Evolutionary conservation across 202 grass and related monocot species (phyloP).

Genomic region (Hordeum pubiflorum): DNA sequence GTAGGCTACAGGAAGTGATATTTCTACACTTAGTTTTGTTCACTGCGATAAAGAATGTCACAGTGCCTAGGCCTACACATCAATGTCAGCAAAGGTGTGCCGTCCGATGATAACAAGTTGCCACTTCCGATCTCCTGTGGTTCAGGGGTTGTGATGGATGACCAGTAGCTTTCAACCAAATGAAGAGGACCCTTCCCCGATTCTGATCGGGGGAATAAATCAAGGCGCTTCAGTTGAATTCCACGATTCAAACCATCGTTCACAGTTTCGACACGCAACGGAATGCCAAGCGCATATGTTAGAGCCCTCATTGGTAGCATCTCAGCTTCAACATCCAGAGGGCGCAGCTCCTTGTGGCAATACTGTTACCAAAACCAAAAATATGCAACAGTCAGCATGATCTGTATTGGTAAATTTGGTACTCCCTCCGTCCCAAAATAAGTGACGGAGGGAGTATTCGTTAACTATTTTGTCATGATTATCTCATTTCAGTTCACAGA

Average conservation of each 20-base stretch:
- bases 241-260: not conserved
- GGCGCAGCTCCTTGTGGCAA: not conserved
- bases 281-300: constrained; percentile 20
- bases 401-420: not conserved
- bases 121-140: not conserved
- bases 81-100: constrained; percentile 11
- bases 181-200: not conserved
- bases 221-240: not conserved
- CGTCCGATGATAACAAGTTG: not conserved
- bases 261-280: not conserved
- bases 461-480: not conserved
- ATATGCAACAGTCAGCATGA: not conserved
- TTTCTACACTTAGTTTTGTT: not conserved
- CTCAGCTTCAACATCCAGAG: not conserved
- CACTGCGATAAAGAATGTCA: constrained; percentile 13
- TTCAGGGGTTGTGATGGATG: not conserved
- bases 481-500: not conserved
- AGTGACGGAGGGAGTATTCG: too few relatives aligned
- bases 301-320: not conserved
- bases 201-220: constrained; percentile 1
- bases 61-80: not conserved
- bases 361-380: constrained; percentile 18
- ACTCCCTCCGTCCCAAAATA: too few relatives aligned
- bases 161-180: not conserved
- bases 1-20: not conserved